Evolutionary conservation across 169 alveolate species (phyloP), one percentile per base, ranked within the genome.

Genomic region (Plasmodium gaboni): DNA sequence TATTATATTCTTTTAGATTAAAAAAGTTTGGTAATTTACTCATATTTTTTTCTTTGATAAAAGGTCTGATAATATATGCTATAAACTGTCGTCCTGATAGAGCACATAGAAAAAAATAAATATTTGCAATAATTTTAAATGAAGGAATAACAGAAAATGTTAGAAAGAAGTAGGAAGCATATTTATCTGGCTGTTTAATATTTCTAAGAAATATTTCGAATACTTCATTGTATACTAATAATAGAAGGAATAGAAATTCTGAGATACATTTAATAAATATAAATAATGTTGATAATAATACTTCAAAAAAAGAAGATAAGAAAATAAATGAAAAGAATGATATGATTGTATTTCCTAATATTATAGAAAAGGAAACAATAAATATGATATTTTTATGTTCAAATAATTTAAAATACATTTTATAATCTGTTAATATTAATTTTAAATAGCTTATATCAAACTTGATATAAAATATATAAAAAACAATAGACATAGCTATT

Each of bases 41-140:
- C 19, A 64, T 65, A 12, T 48, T 78, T 12, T 67, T 50, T 13
- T 64, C 74, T 24, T 22, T 78, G 22, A 50, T 78, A 5, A 78
- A 65, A 1, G 89, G 89, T 42, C 89, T 68, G 38, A 78, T 78
- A 32, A 78, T 78, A 53, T 78, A 78, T 6, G 78, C 89, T 32
- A 78, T 78, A 57, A 78, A 78, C 24, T 78, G 89, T 13, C 89
- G 50, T 22, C 89, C 89, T 7, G 89, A 78, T 24, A 78, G 26
- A 5, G 89, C 64, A 12, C 89, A 78, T 42, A 78, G 19, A 59
- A 78, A 78, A 6, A 78, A 59, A n/a, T 78, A 78, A n/a, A 78
- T 78, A 5, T 78, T 78, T n/a, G 61, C 48, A 9, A 78, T 63
- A 24, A 78, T 78, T 65, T 78, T 78, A 46, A 78, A 78, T 38